Evolutionary conservation across 768 basidiomycete species (phyloP), one percentile per base, ranked within the genome.

Genomic region (Lactarius deliciosus): DNA sequence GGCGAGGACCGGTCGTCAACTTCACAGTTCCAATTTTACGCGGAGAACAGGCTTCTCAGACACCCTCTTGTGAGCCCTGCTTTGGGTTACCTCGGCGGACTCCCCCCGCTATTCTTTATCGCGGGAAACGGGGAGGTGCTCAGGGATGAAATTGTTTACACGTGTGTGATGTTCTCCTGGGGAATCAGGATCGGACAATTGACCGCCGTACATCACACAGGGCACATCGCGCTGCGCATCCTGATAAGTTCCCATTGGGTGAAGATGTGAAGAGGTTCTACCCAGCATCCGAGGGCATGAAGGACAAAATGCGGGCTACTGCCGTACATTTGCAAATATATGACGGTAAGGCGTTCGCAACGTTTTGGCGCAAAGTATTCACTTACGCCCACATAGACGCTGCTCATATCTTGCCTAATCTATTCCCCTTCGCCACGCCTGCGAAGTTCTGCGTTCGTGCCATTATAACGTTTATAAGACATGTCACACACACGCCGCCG

Each of bases 261-360:
- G 79, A 85, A 5, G 76, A 78, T 7, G 75, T 78, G 1, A 80
- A 81, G 41, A 75, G 71, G 30, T 66, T 91, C 53, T 91, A 90
- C 71, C 86, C 89, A 32, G 70, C 78, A 5, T 74, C 90, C 25
- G 72, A 79, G 9, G 84, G 79, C 16, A 86, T 88, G 66, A 86
- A 87, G 72, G 71, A 75, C 16, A 80, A 81, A 15, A 77, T 78
- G 69, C 74, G 76, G n/a, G 79, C 90, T 1, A 94, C 94, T 1
- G 82, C 87, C 65, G 93, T 96, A 16, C 95, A 97, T 78, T 79
- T 97, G 10, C 95, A 97, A 75, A 86, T 96, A 1, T 96, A 94
- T 72, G 95, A 97, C 73, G 94, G 92, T 83, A 53, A 75, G 55
- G 18, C 18, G 18, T 56, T 22, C 18, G 55, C 30, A 56, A 8